phyloP scores from a whole-genome alignment of 2,329 filamentous ascomycete genomes.

The Acrodontium crateriforme region DNA sequence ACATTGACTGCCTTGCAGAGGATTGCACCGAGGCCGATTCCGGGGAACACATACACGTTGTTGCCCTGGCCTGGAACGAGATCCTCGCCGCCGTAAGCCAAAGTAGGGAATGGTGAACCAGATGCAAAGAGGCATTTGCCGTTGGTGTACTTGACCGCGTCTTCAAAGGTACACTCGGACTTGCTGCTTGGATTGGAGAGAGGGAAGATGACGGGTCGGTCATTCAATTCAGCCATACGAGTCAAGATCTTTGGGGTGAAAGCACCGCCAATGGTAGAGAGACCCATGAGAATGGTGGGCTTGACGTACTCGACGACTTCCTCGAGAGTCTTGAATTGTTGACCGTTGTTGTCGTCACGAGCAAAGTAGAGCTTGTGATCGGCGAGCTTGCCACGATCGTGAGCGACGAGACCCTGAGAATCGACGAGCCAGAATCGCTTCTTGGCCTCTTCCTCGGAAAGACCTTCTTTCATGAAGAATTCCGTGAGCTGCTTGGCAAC shows the following conservation, averaged over 20 bases:
- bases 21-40: slow-evolving; percentile 85
- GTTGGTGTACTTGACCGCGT: slow-evolving; percentile 80
- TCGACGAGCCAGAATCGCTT: slow-evolving; percentile 96
- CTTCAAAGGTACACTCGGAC: slow-evolving; percentile 94
- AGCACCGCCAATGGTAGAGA: slow-evolving; percentile 86
- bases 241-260: slow-evolving; percentile 81
- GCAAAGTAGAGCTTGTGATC: slow-evolving; percentile 65
- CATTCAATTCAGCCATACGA: slow-evolving; percentile 44
- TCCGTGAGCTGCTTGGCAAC: slow-evolving; percentile 96
- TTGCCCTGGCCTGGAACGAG: slow-evolving; percentile 51
- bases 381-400: slow-evolving; percentile 82
- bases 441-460: slow-evolving; percentile 74
- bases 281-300: slow-evolving; percentile 84
- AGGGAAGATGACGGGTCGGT: slow-evolving; percentile 67
- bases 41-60: slow-evolving; percentile 91
- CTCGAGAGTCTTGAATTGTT: slow-evolving; percentile 62
- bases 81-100: slow-evolving; percentile 33
- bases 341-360: slow-evolving; percentile 49
- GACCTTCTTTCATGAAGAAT: slow-evolving; percentile 85
- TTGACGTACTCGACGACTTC: slow-evolving; percentile 91
- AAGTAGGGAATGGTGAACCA: slow-evolving; percentile 75
- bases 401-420: slow-evolving; percentile 76
- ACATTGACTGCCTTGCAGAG: slow-evolving; percentile 74
- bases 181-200: slow-evolving; percentile 93
- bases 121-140: slow-evolving; percentile 88